Evolutionary conservation across 2,329 filamentous ascomycete species (phyloP).

Genomic region (Sodiomyces alkalinus): DNA sequence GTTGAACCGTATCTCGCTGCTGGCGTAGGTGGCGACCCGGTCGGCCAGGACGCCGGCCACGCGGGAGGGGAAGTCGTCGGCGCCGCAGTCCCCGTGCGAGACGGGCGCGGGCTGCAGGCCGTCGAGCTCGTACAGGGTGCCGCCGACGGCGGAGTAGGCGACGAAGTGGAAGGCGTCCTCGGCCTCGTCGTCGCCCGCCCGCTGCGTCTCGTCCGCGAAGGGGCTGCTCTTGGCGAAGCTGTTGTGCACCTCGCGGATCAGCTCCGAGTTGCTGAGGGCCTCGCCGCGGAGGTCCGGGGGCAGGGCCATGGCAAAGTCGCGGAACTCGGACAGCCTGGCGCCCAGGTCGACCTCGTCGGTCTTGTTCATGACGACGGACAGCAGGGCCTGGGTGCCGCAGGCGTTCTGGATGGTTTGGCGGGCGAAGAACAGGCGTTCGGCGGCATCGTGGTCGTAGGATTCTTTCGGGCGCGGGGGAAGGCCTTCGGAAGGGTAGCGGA

Average conservation of each 20-base stretch:
- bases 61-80: conserved; percentile 58
- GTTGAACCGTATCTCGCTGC: conserved; percentile 87
- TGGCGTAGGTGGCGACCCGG: conserved; percentile 71
- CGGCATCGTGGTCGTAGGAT: conserved; percentile 58
- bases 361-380: conserved; percentile 85
- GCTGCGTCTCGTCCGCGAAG: conserved; percentile 81
- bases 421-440: conserved; percentile 79
- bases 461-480: conserved; percentile 7
- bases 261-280: conserved; percentile 45
- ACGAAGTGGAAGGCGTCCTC: conserved; percentile 98
- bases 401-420: conserved; percentile 97
- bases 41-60: conserved; percentile 79
- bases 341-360: conserved; percentile 57
- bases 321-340: conserved; percentile 56
- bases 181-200: conserved; percentile 47
- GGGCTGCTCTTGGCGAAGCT: conserved; percentile 78
- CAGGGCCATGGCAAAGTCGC: conserved; percentile 75
- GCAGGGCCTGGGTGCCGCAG: conserved; percentile 87
- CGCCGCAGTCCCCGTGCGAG: conserved; percentile 60
- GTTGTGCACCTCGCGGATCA: conserved; percentile 72
- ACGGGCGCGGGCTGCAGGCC: conserved; percentile 89
- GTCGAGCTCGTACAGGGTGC: conserved; percentile 82
- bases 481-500: conserved; percentile 84
- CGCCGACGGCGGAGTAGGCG: conserved; percentile 73
- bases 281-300: conserved; percentile 56